phyloP scores from a whole-genome alignment of 176 grass and related monocot species.

The Eragrostis curvula region DNA sequence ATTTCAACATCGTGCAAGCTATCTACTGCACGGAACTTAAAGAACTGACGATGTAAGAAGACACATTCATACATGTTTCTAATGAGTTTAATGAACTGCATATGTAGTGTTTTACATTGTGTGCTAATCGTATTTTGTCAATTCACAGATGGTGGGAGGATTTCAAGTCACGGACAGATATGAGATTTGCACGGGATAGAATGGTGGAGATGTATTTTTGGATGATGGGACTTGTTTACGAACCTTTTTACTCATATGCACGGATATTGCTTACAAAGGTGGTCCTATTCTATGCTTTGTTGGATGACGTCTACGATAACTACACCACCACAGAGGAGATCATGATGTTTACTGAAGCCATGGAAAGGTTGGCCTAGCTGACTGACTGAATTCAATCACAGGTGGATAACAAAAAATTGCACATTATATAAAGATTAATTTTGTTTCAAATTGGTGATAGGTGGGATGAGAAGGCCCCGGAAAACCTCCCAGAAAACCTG shows the following conservation, averaged over 20 bases:
- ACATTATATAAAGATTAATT: neutral
- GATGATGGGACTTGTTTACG: neutral
- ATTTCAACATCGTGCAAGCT: conserved; percentile 40
- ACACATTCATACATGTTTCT: neutral
- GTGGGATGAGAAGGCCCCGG: conserved; percentile 26
- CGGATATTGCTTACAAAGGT: conserved; percentile 39
- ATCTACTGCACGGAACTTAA: conserved; percentile 45
- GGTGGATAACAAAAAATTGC: too few relatives aligned
- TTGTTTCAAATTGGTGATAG: neutral
- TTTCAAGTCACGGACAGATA: neutral
- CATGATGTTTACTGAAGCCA: conserved; percentile 25
- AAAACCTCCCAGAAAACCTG: conserved; percentile 28
- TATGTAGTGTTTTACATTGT: too few relatives aligned
- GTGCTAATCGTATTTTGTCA: neutral
- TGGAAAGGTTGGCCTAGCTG: conserved; percentile 40
- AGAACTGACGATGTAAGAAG: conserved; percentile 18
- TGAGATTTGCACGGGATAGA: conserved; percentile 7
- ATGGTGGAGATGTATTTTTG: conserved; percentile 17
- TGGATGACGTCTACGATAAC: conserved; percentile 57
- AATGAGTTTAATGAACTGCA: too few relatives aligned
- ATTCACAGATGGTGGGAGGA: conserved; percentile 58
- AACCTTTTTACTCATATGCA: conserved; percentile 44
- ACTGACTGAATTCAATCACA: neutral
- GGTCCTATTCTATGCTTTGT: conserved; percentile 1
- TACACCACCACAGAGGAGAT: conserved; percentile 55